Base-by-base conservation (phyloP, 306 rosid species). In the Quercus alba region DNA sequence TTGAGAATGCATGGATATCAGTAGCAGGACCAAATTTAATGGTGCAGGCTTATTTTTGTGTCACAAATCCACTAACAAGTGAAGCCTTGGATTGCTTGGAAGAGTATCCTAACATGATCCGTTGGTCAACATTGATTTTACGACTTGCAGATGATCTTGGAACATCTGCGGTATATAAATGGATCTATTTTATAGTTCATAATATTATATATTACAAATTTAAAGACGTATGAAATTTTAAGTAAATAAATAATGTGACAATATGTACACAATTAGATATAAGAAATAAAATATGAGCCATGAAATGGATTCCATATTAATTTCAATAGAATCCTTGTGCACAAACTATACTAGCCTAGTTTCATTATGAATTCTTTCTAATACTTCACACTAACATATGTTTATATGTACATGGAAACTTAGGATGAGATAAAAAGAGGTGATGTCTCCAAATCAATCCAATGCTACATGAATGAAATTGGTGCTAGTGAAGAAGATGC, bases 381-480 rank as follows among this genome's bases (percentile, higher is more conserved):
- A 31, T 31, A 31, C 35, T 31, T 31, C 35, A 31, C 35, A 31
- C 35, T 31, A 31, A 31, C 35, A 31, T 31, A 31, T 31, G 35
- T 4, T 31, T 31, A 31, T 5, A 33, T 33, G 35, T 33, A 33
- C 35, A 33, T 33, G 35, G 6, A 33, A 33, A 33, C 8, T 1
- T 10, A 78, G 83, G 61, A 56, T 13, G 83, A 83, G 55, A 7
- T 28, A 3, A 5, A 74, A 44, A 78, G 80, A 51, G 77, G 83
- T 12, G 86, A 78, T 15, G 54, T 30, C 51, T 44, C 28, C 0
- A 83, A 78, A 33, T 74, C 83, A 0, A 23, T 78, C 5, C 83
- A 78, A 13, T 83, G 86, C 31, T 74, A 33, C 35, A 33, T 33
- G 35, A 33, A 33, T 33, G 35, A 33, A 33, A 33, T 1, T 33